Evolutionary conservation across 345 rosid genomes (phyloP).

Genomic region (Tarenaya hassleriana): DNA sequence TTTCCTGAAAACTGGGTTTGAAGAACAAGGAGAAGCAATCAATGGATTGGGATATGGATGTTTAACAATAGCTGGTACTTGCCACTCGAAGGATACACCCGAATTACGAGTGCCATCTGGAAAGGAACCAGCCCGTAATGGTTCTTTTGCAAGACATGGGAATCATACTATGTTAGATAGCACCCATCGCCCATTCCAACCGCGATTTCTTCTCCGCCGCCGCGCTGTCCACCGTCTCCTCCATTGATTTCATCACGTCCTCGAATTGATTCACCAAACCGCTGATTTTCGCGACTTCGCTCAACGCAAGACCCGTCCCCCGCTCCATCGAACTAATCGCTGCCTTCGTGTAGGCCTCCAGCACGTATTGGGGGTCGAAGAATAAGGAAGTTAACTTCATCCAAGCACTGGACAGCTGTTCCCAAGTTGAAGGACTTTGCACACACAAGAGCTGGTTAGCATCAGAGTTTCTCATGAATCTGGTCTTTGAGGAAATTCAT

Average conservation of each 20-base stretch:
- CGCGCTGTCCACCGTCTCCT: too few relatives aligned
- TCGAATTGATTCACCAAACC: too few relatives aligned
- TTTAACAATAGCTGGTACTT: constrained; percentile 20
- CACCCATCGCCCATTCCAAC: too few relatives aligned
- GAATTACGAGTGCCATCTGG: constrained; percentile 29
- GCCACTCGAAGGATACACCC: constrained; percentile 36
- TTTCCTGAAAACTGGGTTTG: constrained; percentile 32
- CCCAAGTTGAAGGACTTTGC: constrained; percentile 61
- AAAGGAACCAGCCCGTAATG: constrained; percentile 30
- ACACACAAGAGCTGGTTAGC: constrained; percentile 55
- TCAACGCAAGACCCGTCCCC: too few relatives aligned
- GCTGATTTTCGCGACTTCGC: too few relatives aligned
- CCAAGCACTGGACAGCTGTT: constrained; percentile 75
- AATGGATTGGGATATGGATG: constrained; percentile 32
- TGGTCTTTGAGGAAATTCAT: neutral
- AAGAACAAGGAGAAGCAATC: constrained; percentile 21
- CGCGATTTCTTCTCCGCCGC: too few relatives aligned
- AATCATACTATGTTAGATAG: constrained; percentile 46
- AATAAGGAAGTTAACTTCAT: constrained; percentile 64
- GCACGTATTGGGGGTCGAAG: constrained; percentile 45
- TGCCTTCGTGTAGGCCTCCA: constrained; percentile 69
- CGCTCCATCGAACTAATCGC: too few relatives aligned
- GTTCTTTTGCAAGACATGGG: constrained; percentile 52
- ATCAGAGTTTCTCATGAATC: constrained; percentile 5
- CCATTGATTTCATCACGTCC: too few relatives aligned